A percentile compares a stretch with the other conserved stretches of the same genome.
Evolutionary conservation across 352 stramenopile species (phyloP).

Genomic region (Pythium vanterpoolii): DNA sequence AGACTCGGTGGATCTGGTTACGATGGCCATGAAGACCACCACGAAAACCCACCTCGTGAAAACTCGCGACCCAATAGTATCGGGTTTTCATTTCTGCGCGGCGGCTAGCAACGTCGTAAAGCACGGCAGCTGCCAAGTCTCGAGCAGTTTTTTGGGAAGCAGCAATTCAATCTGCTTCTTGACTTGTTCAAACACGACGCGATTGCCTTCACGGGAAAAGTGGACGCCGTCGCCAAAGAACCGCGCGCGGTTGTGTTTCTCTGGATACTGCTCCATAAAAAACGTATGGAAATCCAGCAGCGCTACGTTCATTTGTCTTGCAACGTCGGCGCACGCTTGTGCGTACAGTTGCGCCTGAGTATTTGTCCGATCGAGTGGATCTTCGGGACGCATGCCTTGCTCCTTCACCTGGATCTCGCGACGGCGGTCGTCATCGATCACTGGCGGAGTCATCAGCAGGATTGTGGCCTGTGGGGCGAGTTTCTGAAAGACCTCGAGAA

Average conservation of each 20-base stretch:
- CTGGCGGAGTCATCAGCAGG: constrained; percentile 44
- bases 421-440: constrained; percentile 38
- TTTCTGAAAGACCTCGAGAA: constrained; percentile 26
- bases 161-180: background rate
- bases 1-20: background rate
- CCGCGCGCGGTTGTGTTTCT: background rate
- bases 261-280: constrained; percentile 9
- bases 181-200: constrained; percentile 5
- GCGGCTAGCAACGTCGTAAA: background rate
- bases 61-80: no score
- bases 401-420: background rate
- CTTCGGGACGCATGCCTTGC: constrained; percentile 5
- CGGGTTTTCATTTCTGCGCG: background rate
- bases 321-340: background rate
- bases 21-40: no score
- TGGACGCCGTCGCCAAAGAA: constrained; percentile 8
- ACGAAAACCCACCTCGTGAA: background rate
- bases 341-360: constrained; percentile 30
- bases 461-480: constrained; percentile 27
- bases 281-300: constrained; percentile 10
- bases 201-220: background rate
- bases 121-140: background rate
- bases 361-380: constrained; percentile 35
- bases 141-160: background rate
- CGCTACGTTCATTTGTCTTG: background rate